phyloP scores from a whole-genome alignment of 164 flowering plant genomes.

The Platanus orientalis region DNA sequence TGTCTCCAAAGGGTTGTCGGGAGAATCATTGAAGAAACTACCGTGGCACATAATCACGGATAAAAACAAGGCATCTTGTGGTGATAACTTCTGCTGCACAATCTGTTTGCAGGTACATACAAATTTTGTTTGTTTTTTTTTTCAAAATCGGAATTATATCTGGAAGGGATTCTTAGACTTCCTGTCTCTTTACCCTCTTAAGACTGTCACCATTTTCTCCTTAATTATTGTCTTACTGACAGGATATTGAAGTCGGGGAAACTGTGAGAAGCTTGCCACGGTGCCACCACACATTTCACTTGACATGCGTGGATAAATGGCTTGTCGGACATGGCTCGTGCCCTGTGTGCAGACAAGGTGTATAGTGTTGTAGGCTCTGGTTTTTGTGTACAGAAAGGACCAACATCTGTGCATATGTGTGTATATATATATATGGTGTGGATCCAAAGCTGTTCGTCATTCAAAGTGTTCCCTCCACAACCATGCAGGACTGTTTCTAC shows the following conservation, averaged over 20 bases:
- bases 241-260: slow-evolving; percentile 58
- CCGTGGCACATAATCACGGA: slow-evolving; percentile 40
- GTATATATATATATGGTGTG: no score
- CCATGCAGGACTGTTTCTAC: no score
- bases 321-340: slow-evolving; percentile 48
- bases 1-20: slow-evolving; percentile 43
- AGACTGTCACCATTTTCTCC: background rate
- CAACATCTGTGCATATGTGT: no score
- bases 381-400: background rate
- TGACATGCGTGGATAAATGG: slow-evolving; percentile 64
- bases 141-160: background rate
- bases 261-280: slow-evolving; percentile 49
- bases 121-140: no score
- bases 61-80: slow-evolving; percentile 24
- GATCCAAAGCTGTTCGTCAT: no score
- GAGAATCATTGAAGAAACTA: slow-evolving; percentile 42
- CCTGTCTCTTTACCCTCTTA: no score
- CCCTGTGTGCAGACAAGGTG: slow-evolving; percentile 55
- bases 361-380: slow-evolving; percentile 13
- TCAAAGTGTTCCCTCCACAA: no score
- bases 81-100: slow-evolving; percentile 38
- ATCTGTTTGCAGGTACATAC: slow-evolving; percentile 68
- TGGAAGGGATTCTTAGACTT: background rate
- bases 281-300: slow-evolving; percentile 55
- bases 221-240: slow-evolving; percentile 9